Evolutionary conservation across 306 rosid species (phyloP), one percentile per base, ranked within the genome.

Genomic region (Prinsepia uniflora): DNA sequence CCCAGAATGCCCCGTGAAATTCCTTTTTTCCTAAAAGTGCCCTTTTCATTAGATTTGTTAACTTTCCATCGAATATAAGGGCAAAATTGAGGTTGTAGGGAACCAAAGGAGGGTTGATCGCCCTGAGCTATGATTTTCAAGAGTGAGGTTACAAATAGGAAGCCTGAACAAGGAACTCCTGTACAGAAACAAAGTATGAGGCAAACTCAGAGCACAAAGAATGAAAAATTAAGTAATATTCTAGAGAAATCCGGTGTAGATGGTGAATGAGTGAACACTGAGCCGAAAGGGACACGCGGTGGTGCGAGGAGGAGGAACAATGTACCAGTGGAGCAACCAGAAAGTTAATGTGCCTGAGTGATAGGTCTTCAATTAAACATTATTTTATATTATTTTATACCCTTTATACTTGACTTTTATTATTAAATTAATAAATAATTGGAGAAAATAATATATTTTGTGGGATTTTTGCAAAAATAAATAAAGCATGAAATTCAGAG

Each of bases 231-330:
- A 8, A 75, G 40, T 67, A 73, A 39, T 6, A 79, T 8, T 19
- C 24, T 12, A 53, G 30, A 53, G 30, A 47, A 74, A 69, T 79
- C 77, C 15, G 24, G 44, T 15, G 57, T 75, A 59, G 80, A 71
- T 6, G 53, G 45, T 72, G 77, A 48, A n/a, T 70, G 72, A 73
- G 63, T 63, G 74, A 80, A 82, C 72, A 63, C 73, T 30, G 89
- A 65, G 79, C 72, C 46, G 7, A 79, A 61, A 75, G 75, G 18
- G 76, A 79, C 58, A 3, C 67, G 78, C 57, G 86, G 17, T 0
- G 79, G 75, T 40, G 34, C 61, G 1, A 74, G 74, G 68, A 50
- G 20, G 10, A 73, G 81, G 56, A 83, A 62, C 63, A 79, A 80
- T 57, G 48, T 75, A 34, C 63, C 59, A 44, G 72, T 77, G 40